These are phyloP conservation scores for Lithocarpus polystachyus DNA, from an alignment of 306 rosid genomes.

Conservation along the genomic window DNA sequence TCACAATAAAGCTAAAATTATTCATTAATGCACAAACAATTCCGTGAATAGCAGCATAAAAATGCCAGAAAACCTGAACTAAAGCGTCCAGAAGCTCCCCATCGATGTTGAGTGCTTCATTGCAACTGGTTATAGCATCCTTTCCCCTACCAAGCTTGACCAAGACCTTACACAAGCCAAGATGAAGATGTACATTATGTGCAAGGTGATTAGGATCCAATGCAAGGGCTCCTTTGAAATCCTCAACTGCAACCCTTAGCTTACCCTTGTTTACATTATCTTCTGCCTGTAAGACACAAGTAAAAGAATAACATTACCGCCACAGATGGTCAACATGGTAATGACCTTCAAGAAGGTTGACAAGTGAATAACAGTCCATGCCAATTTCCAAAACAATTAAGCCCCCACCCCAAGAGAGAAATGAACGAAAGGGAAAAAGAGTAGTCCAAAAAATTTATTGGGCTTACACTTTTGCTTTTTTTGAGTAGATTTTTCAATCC, in stretches of 20 bases:
- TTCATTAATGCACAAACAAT: neutral
- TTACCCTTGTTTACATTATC: constrained; percentile 88
- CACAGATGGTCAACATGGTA: constrained; percentile 16
- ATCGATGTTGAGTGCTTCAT: constrained; percentile 71
- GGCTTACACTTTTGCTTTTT: constrained; percentile 83
- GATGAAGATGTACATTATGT: constrained; percentile 90
- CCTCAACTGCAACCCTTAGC: constrained; percentile 88
- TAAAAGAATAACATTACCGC: constrained; percentile 15
- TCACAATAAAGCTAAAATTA: constrained; percentile 1
- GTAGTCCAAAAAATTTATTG: neutral
- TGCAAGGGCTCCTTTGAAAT: constrained; percentile 70
- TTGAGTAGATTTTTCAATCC: constrained; percentile 90
- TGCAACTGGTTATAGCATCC: constrained; percentile 85
- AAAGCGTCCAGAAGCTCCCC: constrained; percentile 84
- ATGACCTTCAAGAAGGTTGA: constrained; percentile 14
- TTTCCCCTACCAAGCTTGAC: constrained; percentile 97
- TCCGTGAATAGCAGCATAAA: constrained; percentile 1
- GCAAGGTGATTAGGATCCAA: constrained; percentile 84
- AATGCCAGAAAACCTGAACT: constrained; percentile 64
- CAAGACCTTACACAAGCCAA: constrained; percentile 81
- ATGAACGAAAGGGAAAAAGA: constrained; percentile 11
- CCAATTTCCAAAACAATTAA: neutral
- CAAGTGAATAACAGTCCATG: neutral
- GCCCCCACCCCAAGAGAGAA: neutral
- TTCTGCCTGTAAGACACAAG: constrained; percentile 66